Evolutionary conservation across 2,329 filamentous ascomycete genomes (phyloP).

Genomic region (Aspergillus latus): DNA sequence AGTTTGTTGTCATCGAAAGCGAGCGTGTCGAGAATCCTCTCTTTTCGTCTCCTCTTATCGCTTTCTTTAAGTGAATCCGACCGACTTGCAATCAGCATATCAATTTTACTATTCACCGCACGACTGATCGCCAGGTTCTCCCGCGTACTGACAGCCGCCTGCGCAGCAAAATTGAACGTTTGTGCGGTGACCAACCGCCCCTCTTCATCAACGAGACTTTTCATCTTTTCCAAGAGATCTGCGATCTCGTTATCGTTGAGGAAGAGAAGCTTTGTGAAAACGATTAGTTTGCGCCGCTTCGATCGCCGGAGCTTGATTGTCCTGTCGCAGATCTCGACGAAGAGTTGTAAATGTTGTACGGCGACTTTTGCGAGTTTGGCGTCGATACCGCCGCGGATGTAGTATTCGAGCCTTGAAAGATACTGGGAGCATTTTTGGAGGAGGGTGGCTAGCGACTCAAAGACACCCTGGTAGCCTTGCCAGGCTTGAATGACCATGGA

Average conservation of each 20-base stretch:
- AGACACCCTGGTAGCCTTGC: slow-evolving; percentile 22
- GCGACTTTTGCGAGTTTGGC: slow-evolving; percentile 20
- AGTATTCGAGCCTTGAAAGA: slow-evolving; percentile 20
- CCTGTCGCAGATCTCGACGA: slow-evolving; percentile 24
- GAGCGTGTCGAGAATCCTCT: slow-evolving; percentile 15
- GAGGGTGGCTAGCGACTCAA: slow-evolving; percentile 21
- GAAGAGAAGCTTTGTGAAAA: slow-evolving; percentile 22
- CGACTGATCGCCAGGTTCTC: slow-evolving; percentile 18
- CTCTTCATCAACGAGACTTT: slow-evolving; percentile 18
- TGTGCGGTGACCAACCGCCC: slow-evolving; percentile 19
- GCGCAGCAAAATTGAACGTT: slow-evolving; percentile 18
- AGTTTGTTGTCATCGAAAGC: slow-evolving; percentile 22
- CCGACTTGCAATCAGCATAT: slow-evolving; percentile 17
- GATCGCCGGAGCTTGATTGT: slow-evolving; percentile 20
- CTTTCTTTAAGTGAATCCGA: slow-evolving; percentile 18
- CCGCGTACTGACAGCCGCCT: slow-evolving; percentile 11
- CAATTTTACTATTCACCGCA: slow-evolving; percentile 18
- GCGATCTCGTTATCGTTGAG: slow-evolving; percentile 22
- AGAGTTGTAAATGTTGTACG: slow-evolving; percentile 22
- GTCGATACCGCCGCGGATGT: slow-evolving; percentile 21
- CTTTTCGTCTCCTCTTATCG: slow-evolving; percentile 13
- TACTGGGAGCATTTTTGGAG: slow-evolving; percentile 20
- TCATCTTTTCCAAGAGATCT: slow-evolving; percentile 20
- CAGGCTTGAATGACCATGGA: slow-evolving; percentile 23
- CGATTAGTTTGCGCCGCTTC: slow-evolving; percentile 13